Conservation (phyloP, 208 protist species). For the Leishmania major region DNA sequence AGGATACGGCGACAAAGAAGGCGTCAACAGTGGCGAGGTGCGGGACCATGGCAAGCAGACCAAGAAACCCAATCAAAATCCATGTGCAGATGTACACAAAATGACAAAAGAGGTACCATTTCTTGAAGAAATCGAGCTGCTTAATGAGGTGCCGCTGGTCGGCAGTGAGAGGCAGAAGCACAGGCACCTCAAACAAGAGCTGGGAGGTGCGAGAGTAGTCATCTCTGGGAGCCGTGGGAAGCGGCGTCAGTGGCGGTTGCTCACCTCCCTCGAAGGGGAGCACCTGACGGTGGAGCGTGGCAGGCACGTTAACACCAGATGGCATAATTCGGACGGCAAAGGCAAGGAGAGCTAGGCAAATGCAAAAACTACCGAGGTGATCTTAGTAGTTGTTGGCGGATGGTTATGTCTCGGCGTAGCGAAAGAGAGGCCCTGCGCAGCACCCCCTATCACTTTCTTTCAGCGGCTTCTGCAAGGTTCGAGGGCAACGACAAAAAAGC, state of each 20-base stretch:
- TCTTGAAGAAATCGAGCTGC: conserved; percentile 70
- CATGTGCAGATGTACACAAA: conserved; percentile 46
- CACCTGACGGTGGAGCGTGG: not conserved
- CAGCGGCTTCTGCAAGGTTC: not conserved
- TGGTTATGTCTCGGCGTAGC: not conserved
- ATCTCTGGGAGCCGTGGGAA: not conserved
- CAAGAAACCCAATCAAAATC: conserved; percentile 32
- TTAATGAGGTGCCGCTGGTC: conserved; percentile 39
- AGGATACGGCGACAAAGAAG: conserved; percentile 68
- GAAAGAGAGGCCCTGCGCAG: conserved; percentile 1
- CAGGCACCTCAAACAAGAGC: conserved; percentile 46
- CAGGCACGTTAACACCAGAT: not conserved
- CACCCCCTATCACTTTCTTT: not conserved
- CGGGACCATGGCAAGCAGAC: conserved; percentile 35
- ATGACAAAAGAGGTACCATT: conserved; percentile 71
- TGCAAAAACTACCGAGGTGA: not conserved
- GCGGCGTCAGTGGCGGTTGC: not conserved
- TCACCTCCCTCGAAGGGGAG: not conserved
- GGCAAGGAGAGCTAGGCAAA: not conserved
- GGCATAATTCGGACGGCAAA: not conserved
- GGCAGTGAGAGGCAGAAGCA: conserved; percentile 47
- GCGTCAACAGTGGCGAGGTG: conserved; percentile 44
- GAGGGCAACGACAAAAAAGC: too few relatives aligned
- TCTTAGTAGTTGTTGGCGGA: not conserved
- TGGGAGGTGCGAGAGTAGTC: conserved; percentile 48